Evolutionary conservation across 768 basidiomycete species (phyloP).

Genomic region (Suillus fuscotomentosus): DNA sequence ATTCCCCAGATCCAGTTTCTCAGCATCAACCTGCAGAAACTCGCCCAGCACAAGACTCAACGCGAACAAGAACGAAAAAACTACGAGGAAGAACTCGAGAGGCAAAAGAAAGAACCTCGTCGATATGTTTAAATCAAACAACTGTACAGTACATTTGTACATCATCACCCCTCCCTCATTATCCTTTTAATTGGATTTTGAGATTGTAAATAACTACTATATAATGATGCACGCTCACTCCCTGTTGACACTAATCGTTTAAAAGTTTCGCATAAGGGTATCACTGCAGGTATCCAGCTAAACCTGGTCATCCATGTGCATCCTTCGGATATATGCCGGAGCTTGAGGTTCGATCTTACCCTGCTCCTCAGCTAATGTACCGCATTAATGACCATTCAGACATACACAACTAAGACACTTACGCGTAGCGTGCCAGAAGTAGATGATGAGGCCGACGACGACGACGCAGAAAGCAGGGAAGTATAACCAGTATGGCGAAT

Average conservation of each 20-base stretch:
- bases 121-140: constrained; percentile 25
- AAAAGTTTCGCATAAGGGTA: not conserved
- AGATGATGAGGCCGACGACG: constrained; percentile 69
- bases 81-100: constrained; percentile 49
- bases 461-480: constrained; percentile 77
- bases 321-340: constrained; percentile 53
- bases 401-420: constrained; percentile 30
- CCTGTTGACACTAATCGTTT: not conserved
- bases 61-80: constrained; percentile 37
- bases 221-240: not conserved
- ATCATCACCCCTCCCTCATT: constrained; percentile 17
- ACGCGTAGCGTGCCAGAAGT: constrained; percentile 88
- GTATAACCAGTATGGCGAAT: constrained; percentile 84
- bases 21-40: constrained; percentile 27
- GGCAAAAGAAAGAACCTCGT: constrained; percentile 38
- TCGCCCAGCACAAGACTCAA: constrained; percentile 24
- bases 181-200: constrained; percentile 28
- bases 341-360: constrained; percentile 58
- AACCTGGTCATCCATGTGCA: constrained; percentile 15
- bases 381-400: constrained; percentile 6
- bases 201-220: constrained; percentile 4
- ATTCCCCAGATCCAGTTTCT: not conserved
- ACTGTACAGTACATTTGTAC: constrained; percentile 16
- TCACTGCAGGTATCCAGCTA: constrained; percentile 15
- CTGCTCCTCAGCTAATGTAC: constrained; percentile 64